Evolutionary conservation across 2,329 filamentous ascomycete species (phyloP).

Genomic region (Cercospora sesami): DNA sequence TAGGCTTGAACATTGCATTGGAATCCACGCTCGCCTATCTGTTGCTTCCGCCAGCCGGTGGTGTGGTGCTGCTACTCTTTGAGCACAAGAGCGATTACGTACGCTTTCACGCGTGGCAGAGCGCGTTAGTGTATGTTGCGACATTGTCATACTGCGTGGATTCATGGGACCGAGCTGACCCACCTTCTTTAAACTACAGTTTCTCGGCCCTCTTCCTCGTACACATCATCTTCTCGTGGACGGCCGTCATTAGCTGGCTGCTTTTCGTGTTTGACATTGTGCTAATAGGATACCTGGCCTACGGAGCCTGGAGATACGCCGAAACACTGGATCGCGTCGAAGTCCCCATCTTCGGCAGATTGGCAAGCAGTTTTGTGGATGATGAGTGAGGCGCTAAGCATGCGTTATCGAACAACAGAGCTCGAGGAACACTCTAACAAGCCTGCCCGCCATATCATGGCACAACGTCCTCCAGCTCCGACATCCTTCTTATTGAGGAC

Average conservation of each 20-base stretch:
- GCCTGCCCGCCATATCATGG: not conserved
- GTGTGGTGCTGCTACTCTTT: conserved; percentile 76
- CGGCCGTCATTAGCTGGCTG: conserved; percentile 77
- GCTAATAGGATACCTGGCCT: conserved; percentile 72
- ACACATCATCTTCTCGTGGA: conserved; percentile 86
- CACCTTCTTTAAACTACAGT: not conserved
- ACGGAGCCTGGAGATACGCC: conserved; percentile 81
- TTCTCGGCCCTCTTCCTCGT: conserved; percentile 60
- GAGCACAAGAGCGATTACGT: conserved; percentile 98
- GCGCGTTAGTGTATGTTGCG: conserved; percentile 29
- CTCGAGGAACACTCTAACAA: not conserved
- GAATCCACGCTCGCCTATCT: conserved; percentile 91
- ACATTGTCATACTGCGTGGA: not conserved
- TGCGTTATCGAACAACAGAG: not conserved
- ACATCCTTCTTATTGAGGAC: not conserved
- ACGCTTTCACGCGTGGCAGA: conserved; percentile 94
- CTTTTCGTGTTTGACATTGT: conserved; percentile 73
- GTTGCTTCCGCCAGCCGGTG: conserved; percentile 78
- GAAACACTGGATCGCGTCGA: conserved; percentile 71
- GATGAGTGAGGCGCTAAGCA: conserved; percentile 61
- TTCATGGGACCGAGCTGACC: conserved; percentile 12
- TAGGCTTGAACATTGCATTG: conserved; percentile 82
- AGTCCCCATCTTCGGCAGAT: conserved; percentile 77
- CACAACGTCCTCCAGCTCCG: not conserved
- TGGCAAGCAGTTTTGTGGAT: conserved; percentile 88